phyloP scores from a whole-genome alignment of 805 yeast genomes.

The Hanseniaspora nectarophila region DNA sequence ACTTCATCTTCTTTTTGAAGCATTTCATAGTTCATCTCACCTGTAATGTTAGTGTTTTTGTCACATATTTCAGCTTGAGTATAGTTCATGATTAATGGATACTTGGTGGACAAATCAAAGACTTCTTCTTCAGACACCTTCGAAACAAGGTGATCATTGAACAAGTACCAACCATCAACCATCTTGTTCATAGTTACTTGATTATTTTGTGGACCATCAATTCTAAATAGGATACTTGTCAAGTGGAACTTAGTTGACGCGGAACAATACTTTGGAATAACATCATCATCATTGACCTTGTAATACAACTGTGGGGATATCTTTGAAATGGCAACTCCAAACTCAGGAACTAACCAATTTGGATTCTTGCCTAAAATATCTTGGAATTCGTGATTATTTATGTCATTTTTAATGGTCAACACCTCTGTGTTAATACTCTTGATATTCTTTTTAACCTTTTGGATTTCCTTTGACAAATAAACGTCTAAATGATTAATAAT shows the following conservation, averaged over 20 bases:
- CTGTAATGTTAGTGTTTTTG: slow-evolving; percentile 31
- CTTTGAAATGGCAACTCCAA: slow-evolving; percentile 9
- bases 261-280: slow-evolving; percentile 14
- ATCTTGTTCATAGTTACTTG: slow-evolving; percentile 30
- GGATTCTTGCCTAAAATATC: slow-evolving; percentile 9
- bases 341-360: slow-evolving; percentile 9
- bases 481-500: slow-evolving; percentile 51
- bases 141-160: slow-evolving; percentile 82
- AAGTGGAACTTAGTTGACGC: slow-evolving; percentile 42
- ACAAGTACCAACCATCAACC: slow-evolving; percentile 54
- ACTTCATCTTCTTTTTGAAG: slow-evolving; percentile 47
- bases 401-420: slow-evolving; percentile 5
- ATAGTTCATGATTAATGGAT: slow-evolving; percentile 61
- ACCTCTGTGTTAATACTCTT: neutral
- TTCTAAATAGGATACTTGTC: slow-evolving; percentile 58
- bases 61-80: slow-evolving; percentile 38
- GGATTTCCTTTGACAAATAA: slow-evolving; percentile 42
- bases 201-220: slow-evolving; percentile 44
- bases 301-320: slow-evolving; percentile 10
- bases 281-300: slow-evolving; percentile 7
- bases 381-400: slow-evolving; percentile 6
- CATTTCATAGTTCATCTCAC: neutral
- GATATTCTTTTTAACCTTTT: slow-evolving; percentile 32
- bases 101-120: slow-evolving; percentile 58
- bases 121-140: slow-evolving; percentile 68